These are phyloP conservation scores for Phylloporus sp. DNA, from an alignment of 768 basidiomycete genomes.

Conservation along the genomic window DNA sequence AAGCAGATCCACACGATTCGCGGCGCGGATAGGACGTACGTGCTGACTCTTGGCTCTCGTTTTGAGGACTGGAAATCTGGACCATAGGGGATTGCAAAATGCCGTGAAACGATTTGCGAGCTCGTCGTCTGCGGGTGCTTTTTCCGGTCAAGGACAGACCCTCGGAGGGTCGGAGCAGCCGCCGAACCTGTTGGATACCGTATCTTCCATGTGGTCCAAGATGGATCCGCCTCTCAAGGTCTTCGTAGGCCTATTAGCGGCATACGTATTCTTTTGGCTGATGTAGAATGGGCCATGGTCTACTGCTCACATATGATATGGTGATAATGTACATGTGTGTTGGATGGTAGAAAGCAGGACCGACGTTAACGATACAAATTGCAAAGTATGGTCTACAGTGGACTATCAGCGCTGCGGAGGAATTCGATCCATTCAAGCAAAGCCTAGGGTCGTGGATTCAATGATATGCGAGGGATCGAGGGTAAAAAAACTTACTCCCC, in stretches of 20 bases:
- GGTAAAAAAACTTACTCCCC: conserved; percentile 31
- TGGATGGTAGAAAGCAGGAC: background rate
- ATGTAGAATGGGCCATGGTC: conserved; percentile 16
- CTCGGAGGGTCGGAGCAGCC: conserved; percentile 47
- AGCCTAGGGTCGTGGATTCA: conserved; percentile 9
- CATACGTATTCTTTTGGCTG: conserved; percentile 56
- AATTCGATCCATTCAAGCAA: conserved; percentile 5
- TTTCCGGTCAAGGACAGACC: conserved; percentile 70
- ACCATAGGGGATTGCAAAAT: conserved; percentile 53
- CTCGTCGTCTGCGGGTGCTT: conserved; percentile 39
- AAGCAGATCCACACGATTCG: conserved; percentile 65
- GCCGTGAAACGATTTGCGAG: conserved; percentile 51
- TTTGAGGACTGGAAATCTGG: conserved; percentile 2
- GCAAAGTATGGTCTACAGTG: background rate
- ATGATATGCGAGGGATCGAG: background rate
- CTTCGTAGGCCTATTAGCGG: conserved; percentile 54
- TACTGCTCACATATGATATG: background rate
- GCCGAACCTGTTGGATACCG: conserved; percentile 32
- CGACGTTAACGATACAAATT: conserved; percentile 3
- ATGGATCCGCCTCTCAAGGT: conserved; percentile 67
- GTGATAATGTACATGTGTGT: background rate
- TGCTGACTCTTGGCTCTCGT: conserved; percentile 4
- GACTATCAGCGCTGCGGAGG: background rate
- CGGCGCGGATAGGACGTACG: conserved; percentile 66
- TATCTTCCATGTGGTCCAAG: conserved; percentile 37